Conservation (phyloP, 208 protist genomes). For the Crithidia thermophila region DNA sequence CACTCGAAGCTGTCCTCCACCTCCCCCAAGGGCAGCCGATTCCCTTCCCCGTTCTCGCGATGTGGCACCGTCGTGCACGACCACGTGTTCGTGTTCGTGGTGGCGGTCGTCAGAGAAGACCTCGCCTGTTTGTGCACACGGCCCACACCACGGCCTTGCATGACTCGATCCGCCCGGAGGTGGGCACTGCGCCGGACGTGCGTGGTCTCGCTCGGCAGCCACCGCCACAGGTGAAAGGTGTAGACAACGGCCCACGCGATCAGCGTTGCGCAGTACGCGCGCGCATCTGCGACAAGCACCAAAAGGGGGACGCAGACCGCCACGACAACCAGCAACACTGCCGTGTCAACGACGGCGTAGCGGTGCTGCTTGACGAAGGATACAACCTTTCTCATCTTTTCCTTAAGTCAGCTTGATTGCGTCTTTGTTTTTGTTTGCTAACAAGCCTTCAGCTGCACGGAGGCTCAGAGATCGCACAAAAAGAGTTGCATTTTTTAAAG, state of each 20-base stretch:
- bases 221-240: conserved; percentile 24
- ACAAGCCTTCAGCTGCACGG: too few relatives aligned
- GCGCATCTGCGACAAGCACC: conserved; percentile 10
- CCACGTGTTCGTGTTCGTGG: not conserved
- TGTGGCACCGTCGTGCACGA: not conserved
- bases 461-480: too few relatives aligned
- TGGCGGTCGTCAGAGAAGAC: not conserved
- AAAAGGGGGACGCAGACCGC: conserved; percentile 28
- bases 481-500: too few relatives aligned
- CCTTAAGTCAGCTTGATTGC: too few relatives aligned
- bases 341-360: conserved; percentile 2
- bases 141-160: conserved; percentile 21
- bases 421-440: too few relatives aligned
- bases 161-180: conserved; percentile 7
- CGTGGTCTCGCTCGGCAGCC: conserved; percentile 17
- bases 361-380: conserved; percentile 10
- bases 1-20: not conserved
- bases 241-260: conserved; percentile 23
- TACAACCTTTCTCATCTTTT: too few relatives aligned
- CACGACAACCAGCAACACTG: conserved; percentile 2
- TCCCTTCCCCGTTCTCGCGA: not conserved
- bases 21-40: not conserved
- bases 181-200: conserved; percentile 14
- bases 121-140: conserved; percentile 1
- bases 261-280: conserved; percentile 21